Evolutionary conservation across 495 filamentous ascomycete species (phyloP), one percentile per base, ranked within the genome.

Genomic region (Extremus antarcticus): DNA sequence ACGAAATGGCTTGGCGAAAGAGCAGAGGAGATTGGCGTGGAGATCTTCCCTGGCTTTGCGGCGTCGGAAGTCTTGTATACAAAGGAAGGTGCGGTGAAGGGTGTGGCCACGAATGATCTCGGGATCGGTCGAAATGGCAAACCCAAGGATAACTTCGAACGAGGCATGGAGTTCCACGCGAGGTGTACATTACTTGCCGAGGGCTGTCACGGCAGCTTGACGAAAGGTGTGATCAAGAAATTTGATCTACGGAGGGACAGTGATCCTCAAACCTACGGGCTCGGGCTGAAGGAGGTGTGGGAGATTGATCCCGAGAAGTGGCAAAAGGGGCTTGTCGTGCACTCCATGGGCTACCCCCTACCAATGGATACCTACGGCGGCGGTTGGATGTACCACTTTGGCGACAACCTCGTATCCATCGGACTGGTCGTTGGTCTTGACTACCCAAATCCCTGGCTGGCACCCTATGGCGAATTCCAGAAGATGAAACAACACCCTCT

Each of bases 111-210:
- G 47, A 97, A 97, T 63, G 94, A 99, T 67, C 68, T 95, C 22
- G 92, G 92, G 4, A 77, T 97, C 47, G 80, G 76, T 3, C 79
- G 89, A 25, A 76, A 83, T 57, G 91, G 90, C 15, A 85, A 86
- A 70, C 80, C 90, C 3, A 99, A 95, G 71, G 79, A 91, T 22
- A 82, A 70, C n/a, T 99, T 95, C 63, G 90, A 96, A 71, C 74
- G 92, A 48, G 92, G 92, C 41, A 99, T 99, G 92, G 92, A 95
- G 71, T 99, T 99, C 69, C 89, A 96, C 67, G 94, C 94, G 1
- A 76, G 90, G 48, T 78, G 90, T 45, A 99, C 92, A 2, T 74
- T 99, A n/a, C 87, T 99, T 48, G 92, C 79, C 2, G 92, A 99
- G 71, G 92, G 92, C 41, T 97, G 94, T 63, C 92, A 99, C 65